These are phyloP conservation scores for Lipomyces mesembrius DNA, from an alignment of 805 yeast species.

Conservation along the genomic window DNA sequence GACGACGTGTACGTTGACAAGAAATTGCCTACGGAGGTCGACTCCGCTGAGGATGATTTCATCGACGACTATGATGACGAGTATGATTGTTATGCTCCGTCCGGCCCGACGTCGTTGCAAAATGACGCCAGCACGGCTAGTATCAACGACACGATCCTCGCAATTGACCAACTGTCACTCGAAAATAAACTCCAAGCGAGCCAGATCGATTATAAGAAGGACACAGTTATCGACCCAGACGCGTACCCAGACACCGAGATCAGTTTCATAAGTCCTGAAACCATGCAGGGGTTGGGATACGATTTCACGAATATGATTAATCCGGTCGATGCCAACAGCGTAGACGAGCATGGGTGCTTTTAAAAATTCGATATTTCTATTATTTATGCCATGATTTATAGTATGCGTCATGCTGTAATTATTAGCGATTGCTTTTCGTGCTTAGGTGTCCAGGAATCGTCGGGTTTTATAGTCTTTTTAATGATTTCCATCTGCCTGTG, in stretches of 20 bases:
- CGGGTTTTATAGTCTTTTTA: neutral
- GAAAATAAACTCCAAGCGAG: slow-evolving; percentile 2
- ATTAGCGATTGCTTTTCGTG: neutral
- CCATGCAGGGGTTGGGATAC: slow-evolving; percentile 14
- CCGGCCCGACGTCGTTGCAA: neutral
- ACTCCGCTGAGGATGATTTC: slow-evolving; percentile 24
- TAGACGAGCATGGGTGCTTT: slow-evolving; percentile 12
- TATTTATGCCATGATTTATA: neutral
- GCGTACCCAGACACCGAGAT: slow-evolving; percentile 12
- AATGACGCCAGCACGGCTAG: neutral
- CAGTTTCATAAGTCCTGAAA: slow-evolving; percentile 24
- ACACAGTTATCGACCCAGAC: neutral
- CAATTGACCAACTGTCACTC: slow-evolving; percentile 18
- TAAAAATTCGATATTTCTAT: neutral
- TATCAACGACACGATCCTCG: slow-evolving; percentile 1
- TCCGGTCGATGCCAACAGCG: slow-evolving; percentile 6
- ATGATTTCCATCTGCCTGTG: neutral
- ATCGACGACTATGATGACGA: slow-evolving; percentile 37
- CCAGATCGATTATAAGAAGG: neutral
- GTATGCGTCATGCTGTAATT: neutral
- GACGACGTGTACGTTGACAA: slow-evolving; percentile 20
- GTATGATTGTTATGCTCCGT: slow-evolving; percentile 9
- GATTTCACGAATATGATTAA: slow-evolving; percentile 9
- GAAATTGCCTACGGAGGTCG: neutral
- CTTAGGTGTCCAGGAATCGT: neutral